Evolutionary conservation across 2,329 filamentous ascomycete species (phyloP).

Genomic region (Arthrobotrys sinensis): DNA sequence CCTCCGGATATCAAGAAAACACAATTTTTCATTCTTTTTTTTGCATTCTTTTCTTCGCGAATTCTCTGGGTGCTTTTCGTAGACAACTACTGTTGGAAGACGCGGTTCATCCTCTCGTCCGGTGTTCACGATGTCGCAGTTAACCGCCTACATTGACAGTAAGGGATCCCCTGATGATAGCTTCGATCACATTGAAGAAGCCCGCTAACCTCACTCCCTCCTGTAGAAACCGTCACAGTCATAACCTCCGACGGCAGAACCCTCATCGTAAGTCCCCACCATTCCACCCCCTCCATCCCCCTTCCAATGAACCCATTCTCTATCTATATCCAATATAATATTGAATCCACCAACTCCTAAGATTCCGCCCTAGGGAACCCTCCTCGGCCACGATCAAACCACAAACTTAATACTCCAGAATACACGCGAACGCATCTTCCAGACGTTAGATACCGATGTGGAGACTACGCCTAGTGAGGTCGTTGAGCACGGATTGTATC

Average conservation of each 20-base stretch:
- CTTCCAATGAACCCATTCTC: neutral
- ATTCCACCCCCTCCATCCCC: neutral
- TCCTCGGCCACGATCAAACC: conserved; percentile 88
- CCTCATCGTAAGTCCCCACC: conserved; percentile 70
- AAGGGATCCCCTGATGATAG: neutral
- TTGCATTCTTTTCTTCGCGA: no score
- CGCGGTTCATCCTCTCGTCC: neutral
- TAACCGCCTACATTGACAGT: conserved; percentile 59
- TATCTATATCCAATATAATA: conserved; percentile 35
- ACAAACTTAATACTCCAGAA: conserved; percentile 91
- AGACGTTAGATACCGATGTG: conserved; percentile 83
- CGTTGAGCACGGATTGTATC: conserved; percentile 87
- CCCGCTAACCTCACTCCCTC: neutral
- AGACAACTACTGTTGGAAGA: no score
- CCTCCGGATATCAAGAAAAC: no score
- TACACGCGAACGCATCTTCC: conserved; percentile 91
- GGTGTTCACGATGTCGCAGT: conserved; percentile 49
- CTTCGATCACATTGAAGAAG: neutral
- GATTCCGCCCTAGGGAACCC: conserved; percentile 73
- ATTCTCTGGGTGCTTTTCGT: no score
- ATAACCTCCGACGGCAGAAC: conserved; percentile 94
- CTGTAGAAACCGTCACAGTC: conserved; percentile 87
- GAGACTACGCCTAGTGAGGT: conserved; percentile 75
- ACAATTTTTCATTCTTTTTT: no score
- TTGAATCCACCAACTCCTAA: conserved; percentile 60